Evolutionary conservation across 441 rosid species (phyloP).

Genomic region (Arabidopsis lyrata): DNA sequence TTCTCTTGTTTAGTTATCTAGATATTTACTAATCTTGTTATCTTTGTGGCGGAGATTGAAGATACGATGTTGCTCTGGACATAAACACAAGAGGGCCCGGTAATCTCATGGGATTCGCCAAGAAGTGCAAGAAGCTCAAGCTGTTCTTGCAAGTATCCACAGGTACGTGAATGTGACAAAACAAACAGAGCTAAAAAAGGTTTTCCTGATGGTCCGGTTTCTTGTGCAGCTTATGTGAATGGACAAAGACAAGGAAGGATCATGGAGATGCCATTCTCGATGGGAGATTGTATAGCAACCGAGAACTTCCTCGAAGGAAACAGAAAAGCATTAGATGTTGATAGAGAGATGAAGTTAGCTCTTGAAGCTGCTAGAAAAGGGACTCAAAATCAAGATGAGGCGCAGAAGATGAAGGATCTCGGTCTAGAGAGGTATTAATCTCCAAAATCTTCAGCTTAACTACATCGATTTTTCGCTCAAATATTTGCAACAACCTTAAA

Average conservation of each 20-base stretch:
- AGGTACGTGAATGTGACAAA: conserved; percentile 48
- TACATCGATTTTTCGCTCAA: not conserved
- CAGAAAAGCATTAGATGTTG: conserved; percentile 58
- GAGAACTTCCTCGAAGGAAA: conserved; percentile 56
- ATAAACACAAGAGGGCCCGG: conserved; percentile 82
- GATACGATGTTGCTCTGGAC: conserved; percentile 83
- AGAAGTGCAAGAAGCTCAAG: conserved; percentile 74
- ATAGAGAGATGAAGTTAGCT: conserved; percentile 68
- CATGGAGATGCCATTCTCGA: conserved; percentile 77
- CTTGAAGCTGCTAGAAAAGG: conserved; percentile 48
- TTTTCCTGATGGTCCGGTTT: not conserved
- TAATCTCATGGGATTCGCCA: conserved; percentile 79
- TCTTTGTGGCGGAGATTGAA: conserved; percentile 43
- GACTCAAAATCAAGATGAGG: conserved; percentile 48
- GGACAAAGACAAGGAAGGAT: conserved; percentile 92
- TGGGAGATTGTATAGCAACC: conserved; percentile 75
- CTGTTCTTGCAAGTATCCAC: conserved; percentile 92
- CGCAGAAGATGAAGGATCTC: conserved; percentile 77
- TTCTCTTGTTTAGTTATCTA: conserved; percentile 16
- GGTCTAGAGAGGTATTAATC: conserved; percentile 73
- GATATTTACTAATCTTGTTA: conserved; percentile 25
- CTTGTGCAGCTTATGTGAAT: conserved; percentile 77
- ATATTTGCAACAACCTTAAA: not conserved
- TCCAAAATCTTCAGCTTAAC: not conserved
- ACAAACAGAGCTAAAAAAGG: not conserved